Percentiles rank a stretch among this genome's conserved stretches.
Evolutionary conservation across 2,329 filamentous ascomycete genomes (phyloP).

Genomic region (Sporothrix brunneoviolacea): DNA sequence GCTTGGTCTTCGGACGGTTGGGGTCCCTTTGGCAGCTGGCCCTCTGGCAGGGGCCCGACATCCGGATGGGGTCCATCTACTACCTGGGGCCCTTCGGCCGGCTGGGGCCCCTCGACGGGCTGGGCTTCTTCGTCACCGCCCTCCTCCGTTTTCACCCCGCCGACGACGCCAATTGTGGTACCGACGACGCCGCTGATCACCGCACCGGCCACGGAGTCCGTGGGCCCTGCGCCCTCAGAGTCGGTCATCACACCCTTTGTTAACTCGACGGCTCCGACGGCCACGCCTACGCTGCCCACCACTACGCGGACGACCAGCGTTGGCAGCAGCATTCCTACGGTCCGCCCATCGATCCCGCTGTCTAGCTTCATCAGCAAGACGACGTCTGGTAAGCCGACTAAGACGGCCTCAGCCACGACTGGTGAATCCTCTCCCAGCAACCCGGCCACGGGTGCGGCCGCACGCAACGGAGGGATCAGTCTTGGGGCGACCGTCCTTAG

Average conservation of each 20-base stretch:
- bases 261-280: not conserved
- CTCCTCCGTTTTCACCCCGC: not conserved
- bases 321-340: not conserved
- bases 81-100: not conserved
- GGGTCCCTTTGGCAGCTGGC: not conserved
- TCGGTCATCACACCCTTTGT: not conserved
- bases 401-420: not conserved
- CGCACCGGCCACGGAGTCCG: not conserved
- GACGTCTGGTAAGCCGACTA: not conserved
- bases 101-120: not conserved
- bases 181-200: not conserved
- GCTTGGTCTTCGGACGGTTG: not conserved
- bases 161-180: not conserved
- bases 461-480: not conserved
- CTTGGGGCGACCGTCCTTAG: not conserved
- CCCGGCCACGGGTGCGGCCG: not conserved
- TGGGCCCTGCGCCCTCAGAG: no score
- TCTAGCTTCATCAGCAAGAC: not conserved
- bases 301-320: no score
- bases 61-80: not conserved
- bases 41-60: not conserved
- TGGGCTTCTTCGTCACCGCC: not conserved
- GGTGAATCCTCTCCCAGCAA: not conserved
- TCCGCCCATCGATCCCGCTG: no score
- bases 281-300: not conserved